phyloP scores from a whole-genome alignment of 139 green algal species.

The Coccomyxa sp. region DNA sequence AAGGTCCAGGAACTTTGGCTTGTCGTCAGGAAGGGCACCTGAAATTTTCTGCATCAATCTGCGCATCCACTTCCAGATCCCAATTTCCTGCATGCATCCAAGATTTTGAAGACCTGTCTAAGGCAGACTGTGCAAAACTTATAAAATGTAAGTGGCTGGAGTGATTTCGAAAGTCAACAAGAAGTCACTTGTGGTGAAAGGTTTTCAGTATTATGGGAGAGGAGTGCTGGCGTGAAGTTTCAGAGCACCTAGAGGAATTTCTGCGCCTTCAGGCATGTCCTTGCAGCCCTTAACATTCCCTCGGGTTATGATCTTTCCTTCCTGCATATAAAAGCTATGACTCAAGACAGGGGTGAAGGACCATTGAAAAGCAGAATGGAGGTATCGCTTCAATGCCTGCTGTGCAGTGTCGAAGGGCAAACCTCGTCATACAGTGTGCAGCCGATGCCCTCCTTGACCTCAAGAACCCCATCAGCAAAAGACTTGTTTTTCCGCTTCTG shows the following conservation, averaged over 20 bases:
- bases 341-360: background rate
- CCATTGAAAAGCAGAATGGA: background rate
- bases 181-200: no score
- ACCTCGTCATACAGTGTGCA: constrained; percentile 28
- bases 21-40: constrained; percentile 17
- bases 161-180: no score
- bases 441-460: constrained; percentile 20
- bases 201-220: no score
- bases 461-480: constrained; percentile 47
- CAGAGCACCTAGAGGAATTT: constrained; percentile 32
- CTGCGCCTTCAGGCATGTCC: constrained; percentile 30
- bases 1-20: no score
- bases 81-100: constrained; percentile 19
- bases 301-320: constrained; percentile 48
- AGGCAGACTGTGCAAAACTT: no score
- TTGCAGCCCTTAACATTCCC: constrained; percentile 21
- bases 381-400: no score
- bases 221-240: no score
- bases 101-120: no score
- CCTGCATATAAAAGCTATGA: constrained; percentile 14
- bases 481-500: constrained; percentile 40
- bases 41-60: constrained; percentile 38
- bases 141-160: no score
- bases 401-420: background rate
- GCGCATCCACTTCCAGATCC: constrained; percentile 51